Evolutionary conservation across 352 stramenopile species (phyloP).

Genomic region (Phytopythium delawarense): DNA sequence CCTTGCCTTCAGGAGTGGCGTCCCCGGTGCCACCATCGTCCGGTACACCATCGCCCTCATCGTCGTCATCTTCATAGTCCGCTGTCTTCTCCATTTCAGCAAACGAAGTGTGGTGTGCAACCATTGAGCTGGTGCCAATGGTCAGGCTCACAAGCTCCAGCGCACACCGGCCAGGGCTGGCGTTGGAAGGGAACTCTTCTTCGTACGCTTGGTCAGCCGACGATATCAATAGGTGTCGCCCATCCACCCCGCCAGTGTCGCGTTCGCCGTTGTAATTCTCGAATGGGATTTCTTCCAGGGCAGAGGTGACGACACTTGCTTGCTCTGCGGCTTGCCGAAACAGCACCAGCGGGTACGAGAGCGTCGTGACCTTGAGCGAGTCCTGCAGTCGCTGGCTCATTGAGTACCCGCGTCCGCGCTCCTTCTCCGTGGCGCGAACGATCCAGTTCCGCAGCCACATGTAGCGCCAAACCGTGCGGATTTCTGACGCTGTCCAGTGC

Average conservation of each 20-base stretch:
- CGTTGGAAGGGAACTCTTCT: slow-evolving; percentile 67
- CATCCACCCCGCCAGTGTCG: background rate
- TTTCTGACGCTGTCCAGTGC: slow-evolving; percentile 68
- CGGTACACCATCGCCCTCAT: slow-evolving; percentile 9
- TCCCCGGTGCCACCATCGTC: slow-evolving; percentile 12
- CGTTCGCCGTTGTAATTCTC: slow-evolving; percentile 3
- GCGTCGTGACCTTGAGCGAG: slow-evolving; percentile 60
- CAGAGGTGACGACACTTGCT: slow-evolving; percentile 62
- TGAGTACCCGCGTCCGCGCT: slow-evolving; percentile 59
- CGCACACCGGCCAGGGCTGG: slow-evolving; percentile 62
- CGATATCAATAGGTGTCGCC: background rate
- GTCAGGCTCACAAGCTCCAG: slow-evolving; percentile 61
- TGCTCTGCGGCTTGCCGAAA: slow-evolving; percentile 76
- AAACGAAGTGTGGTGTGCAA: slow-evolving; percentile 28
- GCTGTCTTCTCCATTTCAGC: background rate
- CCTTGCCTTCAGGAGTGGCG: slow-evolving; percentile 12
- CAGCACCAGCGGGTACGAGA: slow-evolving; percentile 61
- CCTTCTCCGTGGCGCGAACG: slow-evolving; percentile 65
- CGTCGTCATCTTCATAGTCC: slow-evolving; percentile 7
- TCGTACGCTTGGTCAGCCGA: slow-evolving; percentile 43
- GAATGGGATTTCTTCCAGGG: slow-evolving; percentile 48
- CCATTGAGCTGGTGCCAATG: slow-evolving; percentile 58
- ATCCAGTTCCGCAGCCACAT: slow-evolving; percentile 87
- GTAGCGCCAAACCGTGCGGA: slow-evolving; percentile 79
- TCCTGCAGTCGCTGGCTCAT: slow-evolving; percentile 65